Evolutionary conservation across 139 green algal species (phyloP), one percentile per base, ranked within the genome.

Genomic region (Picochlorum sp.): DNA sequence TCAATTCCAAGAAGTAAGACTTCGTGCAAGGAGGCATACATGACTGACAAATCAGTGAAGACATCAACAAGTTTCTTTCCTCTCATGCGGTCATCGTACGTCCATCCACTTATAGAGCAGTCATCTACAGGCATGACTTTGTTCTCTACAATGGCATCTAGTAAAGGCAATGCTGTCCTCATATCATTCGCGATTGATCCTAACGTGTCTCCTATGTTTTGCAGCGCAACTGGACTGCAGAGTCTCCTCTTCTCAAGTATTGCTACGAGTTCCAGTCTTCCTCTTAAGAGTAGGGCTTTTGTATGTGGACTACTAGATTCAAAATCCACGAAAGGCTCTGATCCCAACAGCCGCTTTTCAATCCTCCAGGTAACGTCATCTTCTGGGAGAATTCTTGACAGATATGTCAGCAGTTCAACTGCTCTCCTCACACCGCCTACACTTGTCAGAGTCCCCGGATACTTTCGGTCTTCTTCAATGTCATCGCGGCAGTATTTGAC

Each of bases 311-410:
- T 28, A 10, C 31, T 58, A 4, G n/a, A 20, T 16, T 38, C 21
- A 23, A 66, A 66, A 38, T 56, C 34, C 20, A 66, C 31, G 21
- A 58, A 66, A 16, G 60, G 60, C 60, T 66, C 60, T 20, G 14
- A 20, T 21, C 60, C 60, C 8, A 58, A 10, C 8, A 66, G 13
- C 3, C 60, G n/a, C 21, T 44, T 56, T 41, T 58, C 31, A 38
- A 66, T 26, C 18, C 34, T 18, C 60, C 60, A 66, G 3, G 11
- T 38, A 21, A 66, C 34, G 37, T 66, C 60, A 24, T 55, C 24
- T 45, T 31, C 13, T 20, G 60, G 60, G 4, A 66, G 60, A 20
- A 66, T 45, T 20, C 31, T 20, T 13, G 60, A 24, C 9, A 66
- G 34, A 21, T 31, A 58, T 4, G 60, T 58, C 0, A 66, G 34